A percentile compares a stretch with the other conserved stretches of the same genome.
phyloP scores from a whole-genome alignment of 129 eudicot species.

The Artemisia annua region DNA sequence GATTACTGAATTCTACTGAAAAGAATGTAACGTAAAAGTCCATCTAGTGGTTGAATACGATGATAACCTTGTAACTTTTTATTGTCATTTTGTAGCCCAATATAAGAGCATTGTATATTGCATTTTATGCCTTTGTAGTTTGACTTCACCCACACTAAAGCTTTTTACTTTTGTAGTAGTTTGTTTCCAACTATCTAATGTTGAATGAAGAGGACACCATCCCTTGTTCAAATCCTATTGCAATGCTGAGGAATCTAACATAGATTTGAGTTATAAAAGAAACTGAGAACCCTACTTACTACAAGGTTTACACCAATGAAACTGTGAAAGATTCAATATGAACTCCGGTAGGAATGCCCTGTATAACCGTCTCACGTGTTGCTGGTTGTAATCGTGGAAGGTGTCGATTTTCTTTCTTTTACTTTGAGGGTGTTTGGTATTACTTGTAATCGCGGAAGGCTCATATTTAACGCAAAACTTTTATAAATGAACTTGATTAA shows the following conservation, averaged over 20 bases:
- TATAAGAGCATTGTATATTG: conserved; percentile 34
- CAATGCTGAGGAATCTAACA: no score
- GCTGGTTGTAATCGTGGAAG: background rate
- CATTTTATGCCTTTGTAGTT: conserved; percentile 20
- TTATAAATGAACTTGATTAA: no score
- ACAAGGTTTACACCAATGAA: no score
- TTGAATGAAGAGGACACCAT: background rate
- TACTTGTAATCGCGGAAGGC: no score
- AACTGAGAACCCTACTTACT: no score
- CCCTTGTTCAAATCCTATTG: background rate
- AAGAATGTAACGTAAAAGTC: conserved; percentile 25
- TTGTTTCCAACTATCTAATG: conserved; percentile 5
- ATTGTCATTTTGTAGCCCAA: conserved; percentile 17
- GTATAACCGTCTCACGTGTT: background rate
- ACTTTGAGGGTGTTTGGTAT: no score
- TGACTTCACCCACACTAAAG: background rate
- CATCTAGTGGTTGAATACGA: conserved; percentile 22
- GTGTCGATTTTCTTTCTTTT: background rate
- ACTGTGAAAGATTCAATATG: no score
- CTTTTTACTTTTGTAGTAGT: background rate
- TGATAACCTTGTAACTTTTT: conserved; percentile 27
- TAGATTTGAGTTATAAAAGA: no score
- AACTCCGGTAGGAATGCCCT: background rate
- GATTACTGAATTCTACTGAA: background rate
- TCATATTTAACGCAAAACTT: no score